phyloP scores from a whole-genome alignment of 345 rosid species.

The Erysimum cheiranthoides region DNA sequence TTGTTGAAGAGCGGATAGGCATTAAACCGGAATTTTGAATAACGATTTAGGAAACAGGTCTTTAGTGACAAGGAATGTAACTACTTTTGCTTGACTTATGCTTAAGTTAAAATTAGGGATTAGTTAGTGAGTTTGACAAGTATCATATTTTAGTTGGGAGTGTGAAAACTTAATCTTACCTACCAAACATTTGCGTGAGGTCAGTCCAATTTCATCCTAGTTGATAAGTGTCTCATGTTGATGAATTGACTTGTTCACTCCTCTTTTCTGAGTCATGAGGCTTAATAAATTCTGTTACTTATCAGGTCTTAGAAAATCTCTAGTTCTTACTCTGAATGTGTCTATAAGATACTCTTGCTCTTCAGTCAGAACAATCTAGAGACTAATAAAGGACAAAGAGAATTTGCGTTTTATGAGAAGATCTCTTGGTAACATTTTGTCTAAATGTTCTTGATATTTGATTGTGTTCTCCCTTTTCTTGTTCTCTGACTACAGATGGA shows the following conservation, averaged over 20 bases:
- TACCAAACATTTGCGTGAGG: neutral
- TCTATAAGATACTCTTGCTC: neutral
- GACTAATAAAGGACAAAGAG: neutral
- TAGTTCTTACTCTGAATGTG: neutral
- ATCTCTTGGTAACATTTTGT: conserved; percentile 4
- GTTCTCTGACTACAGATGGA: conserved; percentile 63
- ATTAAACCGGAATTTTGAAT: neutral
- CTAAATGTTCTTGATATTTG: conserved; percentile 9
- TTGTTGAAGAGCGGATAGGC: neutral
- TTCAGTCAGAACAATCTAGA: neutral
- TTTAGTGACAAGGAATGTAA: conserved; percentile 26
- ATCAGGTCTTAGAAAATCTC: neutral
- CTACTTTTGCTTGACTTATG: neutral
- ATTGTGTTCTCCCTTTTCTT: neutral
- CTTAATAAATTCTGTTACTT: neutral
- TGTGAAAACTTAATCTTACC: neutral
- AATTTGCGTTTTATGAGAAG: neutral
- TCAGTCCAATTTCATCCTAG: neutral
- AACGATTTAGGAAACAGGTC: neutral
- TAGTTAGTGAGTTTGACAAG: conserved; percentile 28
- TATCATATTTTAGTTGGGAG: neutral
- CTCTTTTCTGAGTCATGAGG: neutral
- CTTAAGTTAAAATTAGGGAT: neutral
- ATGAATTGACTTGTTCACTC: neutral
- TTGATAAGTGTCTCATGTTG: neutral